A percentile compares a stretch with the other conserved stretches of the same genome.
phyloP scores from a whole-genome alignment of 2,329 filamentous ascomycete species.

The Ophiostoma novo-ulmi region DNA sequence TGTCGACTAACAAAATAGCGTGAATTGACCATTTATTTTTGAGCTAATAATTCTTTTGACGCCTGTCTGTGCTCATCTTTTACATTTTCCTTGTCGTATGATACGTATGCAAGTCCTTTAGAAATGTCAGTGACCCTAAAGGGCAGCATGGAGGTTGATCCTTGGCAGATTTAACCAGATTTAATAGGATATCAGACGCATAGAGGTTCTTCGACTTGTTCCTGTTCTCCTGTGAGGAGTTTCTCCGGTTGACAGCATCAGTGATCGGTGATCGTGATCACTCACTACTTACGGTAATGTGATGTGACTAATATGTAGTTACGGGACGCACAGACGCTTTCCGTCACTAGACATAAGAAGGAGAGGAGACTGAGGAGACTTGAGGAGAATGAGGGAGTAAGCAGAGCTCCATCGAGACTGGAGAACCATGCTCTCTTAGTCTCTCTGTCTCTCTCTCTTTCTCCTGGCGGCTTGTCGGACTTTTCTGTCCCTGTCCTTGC shows the following conservation, averaged over 20 bases:
- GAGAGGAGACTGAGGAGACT: background rate
- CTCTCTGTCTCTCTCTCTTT: background rate
- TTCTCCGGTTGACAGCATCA: conserved; percentile 2
- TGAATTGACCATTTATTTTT: no score
- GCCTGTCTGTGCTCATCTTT: background rate
- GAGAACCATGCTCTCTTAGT: background rate
- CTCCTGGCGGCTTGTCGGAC: background rate
- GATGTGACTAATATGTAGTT: background rate
- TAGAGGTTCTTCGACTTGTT: background rate
- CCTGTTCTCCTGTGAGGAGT: background rate
- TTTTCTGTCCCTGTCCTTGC: background rate
- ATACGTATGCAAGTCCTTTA: background rate
- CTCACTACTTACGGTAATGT: background rate
- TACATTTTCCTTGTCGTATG: background rate
- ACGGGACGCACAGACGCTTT: conserved; percentile 14
- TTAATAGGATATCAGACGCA: background rate
- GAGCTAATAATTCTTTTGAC: background rate
- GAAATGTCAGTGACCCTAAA: background rate
- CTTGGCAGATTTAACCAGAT: no score
- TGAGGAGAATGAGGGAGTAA: no score
- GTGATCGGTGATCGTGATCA: background rate
- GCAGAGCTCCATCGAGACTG: background rate
- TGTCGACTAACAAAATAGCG: background rate
- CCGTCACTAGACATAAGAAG: background rate
- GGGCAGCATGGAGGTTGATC: no score